Conservation (phyloP, 2,329 filamentous ascomycete genomes). For the Aspergillus thermomutatus region DNA sequence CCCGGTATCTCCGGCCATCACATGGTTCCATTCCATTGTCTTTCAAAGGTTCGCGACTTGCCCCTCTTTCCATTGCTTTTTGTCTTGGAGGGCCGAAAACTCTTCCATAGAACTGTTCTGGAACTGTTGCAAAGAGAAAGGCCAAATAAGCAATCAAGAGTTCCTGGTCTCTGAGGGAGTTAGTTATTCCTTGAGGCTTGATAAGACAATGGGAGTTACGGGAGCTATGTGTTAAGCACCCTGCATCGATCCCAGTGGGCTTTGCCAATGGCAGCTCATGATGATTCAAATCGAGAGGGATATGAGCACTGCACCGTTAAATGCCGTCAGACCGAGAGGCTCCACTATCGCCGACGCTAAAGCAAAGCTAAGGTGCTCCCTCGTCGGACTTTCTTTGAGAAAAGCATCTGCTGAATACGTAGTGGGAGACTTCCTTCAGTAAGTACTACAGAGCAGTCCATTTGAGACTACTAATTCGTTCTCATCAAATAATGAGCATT, state of each 20-base stretch:
- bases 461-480: neutral
- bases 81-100: neutral
- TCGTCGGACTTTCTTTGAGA: neutral
- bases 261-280: constrained; percentile 13
- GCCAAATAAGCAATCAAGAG: neutral
- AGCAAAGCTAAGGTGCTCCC: constrained; percentile 12
- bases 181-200: neutral
- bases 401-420: neutral
- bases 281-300: neutral
- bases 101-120: constrained; percentile 4
- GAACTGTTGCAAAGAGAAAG: constrained; percentile 1
- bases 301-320: constrained; percentile 12
- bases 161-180: no score
- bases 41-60: constrained; percentile 9
- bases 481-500: neutral
- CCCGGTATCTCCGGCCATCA: neutral
- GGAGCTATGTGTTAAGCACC: constrained; percentile 20
- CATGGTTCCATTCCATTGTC: constrained; percentile 5
- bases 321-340: constrained; percentile 13
- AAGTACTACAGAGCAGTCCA: neutral
- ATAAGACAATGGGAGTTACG: neutral
- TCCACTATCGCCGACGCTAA: constrained; percentile 12
- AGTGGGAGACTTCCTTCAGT: neutral
- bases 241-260: constrained; percentile 22
- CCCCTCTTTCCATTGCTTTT: constrained; percentile 7